Evolutionary conservation across 2,329 filamentous ascomycete species (phyloP), one percentile per base, ranked within the genome.

Genomic region (Fusarium xylarioides): DNA sequence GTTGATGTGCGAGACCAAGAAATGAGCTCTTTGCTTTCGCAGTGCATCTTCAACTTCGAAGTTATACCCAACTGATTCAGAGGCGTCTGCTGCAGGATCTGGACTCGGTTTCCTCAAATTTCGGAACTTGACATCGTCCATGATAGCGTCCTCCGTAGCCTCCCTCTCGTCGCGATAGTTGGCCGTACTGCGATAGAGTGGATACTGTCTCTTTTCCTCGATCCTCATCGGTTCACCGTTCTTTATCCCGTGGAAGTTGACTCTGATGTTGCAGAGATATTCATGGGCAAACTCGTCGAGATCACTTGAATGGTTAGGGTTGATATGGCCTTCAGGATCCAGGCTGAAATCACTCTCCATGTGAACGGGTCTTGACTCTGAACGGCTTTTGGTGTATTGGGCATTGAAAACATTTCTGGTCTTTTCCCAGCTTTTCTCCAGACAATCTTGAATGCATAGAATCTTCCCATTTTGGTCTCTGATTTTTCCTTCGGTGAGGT

Each of bases 1-100:
- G 35, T 76, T 77, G 43, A 78, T 74, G 32, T 78, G 75, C 5
- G 76, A 68, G 9, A 71, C 75, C 23, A 78, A 63, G 34, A 75
- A 76, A 18, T 49, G 69, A 21, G 74, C 68, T 44, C 74, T 64
- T 14, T 73, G 46, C 15, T 58, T 64, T 34, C 58, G 47, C 19
- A 67, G 34, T 23, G 69, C 50, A 5, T 55, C 49, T n/a, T 52
- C 30, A 28, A 76, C 73, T 19, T 44, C 40, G 5, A 50, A 21
- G 21, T 77, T 76, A 23, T 38, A 76, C 19, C 23, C 19, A 19
- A 64, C 11, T 6, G 15, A 11, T 18, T 32, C 34, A 16, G 34
- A 40, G 23, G 19, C 32, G 1, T 16, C 32, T 30, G 14, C n/a
- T 15, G 21, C 26, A 26, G 11, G 26, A 0, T 47, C 23, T 47